A percentile compares a stretch with the other conserved stretches of the same genome.
Conservation (phyloP, 2,329 filamentous ascomycete species). For the Stachybotrys echinatus region DNA sequence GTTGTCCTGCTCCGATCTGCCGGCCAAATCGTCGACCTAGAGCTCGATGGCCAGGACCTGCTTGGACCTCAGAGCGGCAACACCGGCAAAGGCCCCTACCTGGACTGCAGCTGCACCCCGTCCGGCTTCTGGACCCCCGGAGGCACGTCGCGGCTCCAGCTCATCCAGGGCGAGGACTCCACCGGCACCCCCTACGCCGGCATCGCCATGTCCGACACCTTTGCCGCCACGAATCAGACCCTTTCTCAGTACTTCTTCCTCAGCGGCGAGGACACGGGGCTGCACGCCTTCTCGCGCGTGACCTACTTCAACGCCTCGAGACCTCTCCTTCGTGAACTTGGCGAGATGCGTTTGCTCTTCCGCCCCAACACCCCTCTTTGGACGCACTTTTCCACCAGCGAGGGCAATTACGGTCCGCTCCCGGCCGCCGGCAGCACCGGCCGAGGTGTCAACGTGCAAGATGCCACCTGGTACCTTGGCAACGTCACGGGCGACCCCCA, state of each 20-base stretch:
- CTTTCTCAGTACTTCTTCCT: constrained; percentile 61
- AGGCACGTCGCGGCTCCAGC: constrained; percentile 24
- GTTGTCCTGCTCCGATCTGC: constrained; percentile 8
- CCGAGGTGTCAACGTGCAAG: constrained; percentile 46
- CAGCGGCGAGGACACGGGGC: constrained; percentile 52
- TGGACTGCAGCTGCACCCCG: constrained; percentile 57
- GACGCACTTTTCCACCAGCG: constrained; percentile 54
- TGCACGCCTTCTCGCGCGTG: constrained; percentile 54
- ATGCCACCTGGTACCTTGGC: constrained; percentile 57
- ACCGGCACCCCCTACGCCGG: constrained; percentile 47
- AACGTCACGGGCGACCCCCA: constrained; percentile 48
- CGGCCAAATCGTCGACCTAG: constrained; percentile 10
- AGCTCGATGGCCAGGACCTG: constrained; percentile 34
- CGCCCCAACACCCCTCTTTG: constrained; percentile 52
- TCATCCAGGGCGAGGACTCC: constrained; percentile 36
- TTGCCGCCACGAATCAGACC: constrained; percentile 48
- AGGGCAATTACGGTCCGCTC: constrained; percentile 43
- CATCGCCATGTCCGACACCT: constrained; percentile 52
- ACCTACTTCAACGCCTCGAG: constrained; percentile 50
- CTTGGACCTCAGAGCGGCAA: constrained; percentile 30
- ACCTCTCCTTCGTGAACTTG: constrained; percentile 49
- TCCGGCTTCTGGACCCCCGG: constrained; percentile 54
- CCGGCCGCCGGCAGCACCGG: constrained; percentile 24
- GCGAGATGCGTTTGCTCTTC: constrained; percentile 56
- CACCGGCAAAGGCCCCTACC: constrained; percentile 47